Evolutionary conservation across 305 asterid species (phyloP).

Genomic region (Plantago lanceolata): DNA sequence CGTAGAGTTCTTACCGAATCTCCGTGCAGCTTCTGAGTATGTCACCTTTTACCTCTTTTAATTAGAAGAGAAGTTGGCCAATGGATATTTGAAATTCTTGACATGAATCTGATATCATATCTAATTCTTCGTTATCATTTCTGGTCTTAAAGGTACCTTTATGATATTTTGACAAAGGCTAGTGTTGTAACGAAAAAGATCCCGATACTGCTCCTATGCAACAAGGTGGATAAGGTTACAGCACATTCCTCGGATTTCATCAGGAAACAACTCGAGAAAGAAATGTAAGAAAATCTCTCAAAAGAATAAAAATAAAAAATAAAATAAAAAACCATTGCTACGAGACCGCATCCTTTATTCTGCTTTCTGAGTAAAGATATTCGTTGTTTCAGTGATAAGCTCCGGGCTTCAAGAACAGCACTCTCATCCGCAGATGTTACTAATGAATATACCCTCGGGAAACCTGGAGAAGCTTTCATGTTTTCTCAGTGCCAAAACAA

Average conservation of each 20-base stretch:
- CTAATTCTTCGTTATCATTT: constrained; percentile 3
- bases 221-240: constrained; percentile 88
- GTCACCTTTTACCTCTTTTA: constrained; percentile 1
- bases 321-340: too few relatives aligned
- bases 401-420: constrained; percentile 74
- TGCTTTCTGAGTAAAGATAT: background rate
- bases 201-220: constrained; percentile 72
- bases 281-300: constrained; percentile 52
- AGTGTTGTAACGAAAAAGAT: constrained; percentile 63
- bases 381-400: constrained; percentile 58
- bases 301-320: too few relatives aligned
- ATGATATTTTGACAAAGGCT: constrained; percentile 72
- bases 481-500: constrained; percentile 64
- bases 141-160: constrained; percentile 56
- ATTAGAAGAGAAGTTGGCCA: background rate
- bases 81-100: background rate
- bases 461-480: constrained; percentile 59
- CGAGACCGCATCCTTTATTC: background rate
- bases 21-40: constrained; percentile 79
- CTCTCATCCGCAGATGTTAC: constrained; percentile 72
- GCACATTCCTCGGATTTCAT: constrained; percentile 88
- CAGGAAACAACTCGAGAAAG: constrained; percentile 79
- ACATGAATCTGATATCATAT: constrained; percentile 1
- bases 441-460: constrained; percentile 55
- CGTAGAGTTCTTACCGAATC: constrained; percentile 70